phyloP scores from a whole-genome alignment of 306 rosid genomes.

The Canavalia gladiata region DNA sequence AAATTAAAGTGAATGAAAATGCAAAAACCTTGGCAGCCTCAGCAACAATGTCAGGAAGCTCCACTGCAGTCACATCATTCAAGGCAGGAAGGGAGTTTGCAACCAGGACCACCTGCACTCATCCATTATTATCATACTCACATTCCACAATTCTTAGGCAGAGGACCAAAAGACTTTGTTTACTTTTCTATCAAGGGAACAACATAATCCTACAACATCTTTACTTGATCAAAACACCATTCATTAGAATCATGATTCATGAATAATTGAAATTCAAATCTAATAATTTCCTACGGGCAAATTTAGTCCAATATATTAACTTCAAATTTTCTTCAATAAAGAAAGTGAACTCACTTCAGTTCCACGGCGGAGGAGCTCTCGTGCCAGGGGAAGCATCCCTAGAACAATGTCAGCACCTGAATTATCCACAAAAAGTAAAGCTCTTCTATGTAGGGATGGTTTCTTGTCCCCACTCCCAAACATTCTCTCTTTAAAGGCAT shows the following conservation, averaged over 20 bases:
- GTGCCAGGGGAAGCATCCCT: conserved; percentile 93
- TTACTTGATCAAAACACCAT: conserved; percentile 4
- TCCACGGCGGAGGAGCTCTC: conserved; percentile 88
- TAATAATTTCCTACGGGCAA: background rate
- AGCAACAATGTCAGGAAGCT: conserved; percentile 87
- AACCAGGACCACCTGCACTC: conserved; percentile 83
- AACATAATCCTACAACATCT: background rate
- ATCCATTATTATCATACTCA: conserved; percentile 19
- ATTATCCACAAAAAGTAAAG: conserved; percentile 88
- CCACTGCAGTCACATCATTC: conserved; percentile 87
- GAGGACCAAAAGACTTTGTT: background rate
- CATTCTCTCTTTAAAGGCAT: conserved; percentile 77
- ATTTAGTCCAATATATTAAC: background rate
- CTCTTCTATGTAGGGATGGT: conserved; percentile 74
- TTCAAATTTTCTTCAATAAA: conserved; percentile 18
- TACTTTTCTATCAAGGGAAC: background rate
- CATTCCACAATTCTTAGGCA: background rate
- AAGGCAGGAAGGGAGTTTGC: conserved; percentile 89
- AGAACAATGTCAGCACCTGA: conserved; percentile 86
- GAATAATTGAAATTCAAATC: conserved; percentile 10
- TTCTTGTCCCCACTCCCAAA: conserved; percentile 68
- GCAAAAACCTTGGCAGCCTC: conserved; percentile 87
- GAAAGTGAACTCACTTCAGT: conserved; percentile 67
- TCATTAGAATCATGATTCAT: background rate
- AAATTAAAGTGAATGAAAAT: conserved; percentile 16